Evolutionary conservation across 257 asterid species (phyloP), one percentile per base, ranked within the genome.

Genomic region (Cynanchum wilfordii): DNA sequence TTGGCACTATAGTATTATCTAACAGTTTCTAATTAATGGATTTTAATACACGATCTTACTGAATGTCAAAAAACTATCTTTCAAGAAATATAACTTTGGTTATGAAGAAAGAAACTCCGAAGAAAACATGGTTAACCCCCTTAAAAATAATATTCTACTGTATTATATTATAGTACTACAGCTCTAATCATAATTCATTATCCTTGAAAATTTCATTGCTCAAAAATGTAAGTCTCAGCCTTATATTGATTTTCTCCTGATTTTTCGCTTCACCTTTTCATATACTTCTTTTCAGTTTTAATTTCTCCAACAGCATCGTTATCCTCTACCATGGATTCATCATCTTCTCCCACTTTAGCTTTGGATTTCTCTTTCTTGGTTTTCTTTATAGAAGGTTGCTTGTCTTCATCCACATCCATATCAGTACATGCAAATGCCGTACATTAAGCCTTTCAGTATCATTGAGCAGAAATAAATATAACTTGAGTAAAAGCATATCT

Each of bases 231-330:
- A n/a, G n/a, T n/a, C n/a, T n/a, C n/a, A n/a, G n/a, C n/a, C n/a
- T n/a, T n/a, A n/a, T n/a, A n/a, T n/a, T n/a, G n/a, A n/a, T n/a
- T n/a, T n/a, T 78, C 73, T 25, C 79, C 87, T 63, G 75, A 68
- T 73, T 51, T 51, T 51, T n/a, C 56, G 56, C 56, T 90, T 93
- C 84, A 87, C 74, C 55, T 75, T 88, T 73, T 88, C 89, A 87
- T 90, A n/a, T n/a, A n/a, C 87, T 90, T 87, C 88, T 89, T 90
- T 30, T 88, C 96, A 2, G 88, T 80, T 82, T 84, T 90, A 7
- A 87, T 89, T 84, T 85, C 92, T 49, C 78, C 92, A 10, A 86
- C 58, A 3, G 82, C 85, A 51, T 79, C 86, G 49, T 67, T 81
- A 69, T 84, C 94, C 78, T 82, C 95, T 59, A 78, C 79, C 77